phyloP scores from a whole-genome alignment of 352 stramenopile species.

The Phytophthora pistaciae region DNA sequence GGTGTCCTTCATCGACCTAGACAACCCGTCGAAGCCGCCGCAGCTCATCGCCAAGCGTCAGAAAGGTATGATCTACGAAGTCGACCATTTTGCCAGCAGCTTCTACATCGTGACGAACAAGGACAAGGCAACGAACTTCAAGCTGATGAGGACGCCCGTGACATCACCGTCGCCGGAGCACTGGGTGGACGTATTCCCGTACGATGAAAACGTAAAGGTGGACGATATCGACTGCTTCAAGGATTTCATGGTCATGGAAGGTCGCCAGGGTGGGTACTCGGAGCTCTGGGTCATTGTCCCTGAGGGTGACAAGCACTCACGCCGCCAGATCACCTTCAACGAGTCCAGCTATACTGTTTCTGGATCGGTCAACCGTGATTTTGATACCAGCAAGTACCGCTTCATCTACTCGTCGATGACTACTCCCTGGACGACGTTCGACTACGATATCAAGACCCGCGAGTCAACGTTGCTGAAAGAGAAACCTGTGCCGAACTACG shows the following conservation, averaged over 20 bases:
- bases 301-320: conserved; percentile 51
- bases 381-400: conserved; percentile 89
- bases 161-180: conserved; percentile 54
- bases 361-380: conserved; percentile 86
- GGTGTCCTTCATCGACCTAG: conserved; percentile 78
- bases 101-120: conserved; percentile 97
- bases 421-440: conserved; percentile 89
- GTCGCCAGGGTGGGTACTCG: conserved; percentile 87
- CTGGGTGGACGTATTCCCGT: conserved; percentile 92
- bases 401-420: conserved; percentile 95
- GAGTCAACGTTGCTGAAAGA: conserved; percentile 91
- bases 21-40: conserved; percentile 53
- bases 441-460: conserved; percentile 81
- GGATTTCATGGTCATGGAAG: conserved; percentile 86
- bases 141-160: conserved; percentile 85
- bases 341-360: conserved; percentile 92
- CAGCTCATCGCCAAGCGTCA: conserved; percentile 72
- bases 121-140: conserved; percentile 94
- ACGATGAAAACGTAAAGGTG: conserved; percentile 84
- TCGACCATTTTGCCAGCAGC: conserved; percentile 88
- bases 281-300: conserved; percentile 88
- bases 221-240: conserved; percentile 92
- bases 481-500: conserved; percentile 93
- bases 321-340: conserved; percentile 85
- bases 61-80: conserved; percentile 82